Percentiles rank a stretch among this genome's conserved stretches.
Evolutionary conservation across 208 protist genomes (phyloP).

Genomic region (Herpetomonas muscarum): DNA sequence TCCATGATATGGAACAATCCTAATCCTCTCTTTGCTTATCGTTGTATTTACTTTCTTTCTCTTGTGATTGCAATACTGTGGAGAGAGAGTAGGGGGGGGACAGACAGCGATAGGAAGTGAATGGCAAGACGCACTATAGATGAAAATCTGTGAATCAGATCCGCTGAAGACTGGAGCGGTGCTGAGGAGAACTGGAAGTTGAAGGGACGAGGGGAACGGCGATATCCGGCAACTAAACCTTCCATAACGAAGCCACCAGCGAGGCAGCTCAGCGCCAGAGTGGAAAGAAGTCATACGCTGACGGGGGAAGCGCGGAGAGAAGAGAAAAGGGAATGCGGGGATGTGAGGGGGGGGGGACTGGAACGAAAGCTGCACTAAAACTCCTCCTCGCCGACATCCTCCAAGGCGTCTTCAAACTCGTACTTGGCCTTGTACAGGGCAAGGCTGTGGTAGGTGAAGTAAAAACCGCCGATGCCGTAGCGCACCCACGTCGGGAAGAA

Average conservation of each 20-base stretch:
- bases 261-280: background rate
- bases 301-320: background rate
- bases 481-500: constrained; percentile 58
- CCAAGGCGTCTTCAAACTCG: constrained; percentile 73
- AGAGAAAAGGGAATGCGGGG: background rate
- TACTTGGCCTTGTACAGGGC: constrained; percentile 29
- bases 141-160: background rate
- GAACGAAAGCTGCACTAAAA: constrained; percentile 10
- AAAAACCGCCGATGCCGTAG: constrained; percentile 54
- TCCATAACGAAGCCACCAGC: too few relatives aligned
- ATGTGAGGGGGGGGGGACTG: background rate
- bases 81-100: background rate
- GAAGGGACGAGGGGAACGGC: background rate
- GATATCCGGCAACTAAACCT: too few relatives aligned
- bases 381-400: constrained; percentile 46
- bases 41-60: background rate
- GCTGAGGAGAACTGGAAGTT: too few relatives aligned
- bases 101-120: background rate
- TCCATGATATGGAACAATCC: background rate
- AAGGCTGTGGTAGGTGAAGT: constrained; percentile 61
- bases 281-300: background rate
- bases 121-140: background rate
- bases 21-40: background rate
- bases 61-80: too few relatives aligned
- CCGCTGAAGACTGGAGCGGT: background rate